phyloP scores from a whole-genome alignment of 306 rosid genomes.

The Fragaria vesca region DNA sequence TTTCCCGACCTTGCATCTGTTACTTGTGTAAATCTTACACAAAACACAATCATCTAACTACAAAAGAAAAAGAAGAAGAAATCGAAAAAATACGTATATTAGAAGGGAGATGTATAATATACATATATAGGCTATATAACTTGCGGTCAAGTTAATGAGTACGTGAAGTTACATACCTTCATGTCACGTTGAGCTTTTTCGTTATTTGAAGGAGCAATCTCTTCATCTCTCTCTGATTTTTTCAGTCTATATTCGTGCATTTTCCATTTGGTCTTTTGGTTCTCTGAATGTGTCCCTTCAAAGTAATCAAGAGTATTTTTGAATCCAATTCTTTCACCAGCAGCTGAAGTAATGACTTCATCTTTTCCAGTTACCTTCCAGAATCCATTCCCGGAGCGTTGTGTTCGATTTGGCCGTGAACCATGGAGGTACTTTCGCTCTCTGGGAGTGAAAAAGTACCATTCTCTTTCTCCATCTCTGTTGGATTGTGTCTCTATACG shows the following conservation, averaged over 20 bases:
- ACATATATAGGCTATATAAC: no score
- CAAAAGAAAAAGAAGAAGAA: neutral
- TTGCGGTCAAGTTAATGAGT: no score
- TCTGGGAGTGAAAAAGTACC: constrained; percentile 19
- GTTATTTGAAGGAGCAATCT: neutral
- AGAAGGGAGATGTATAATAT: neutral
- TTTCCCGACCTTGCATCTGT: neutral
- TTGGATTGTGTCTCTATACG: neutral
- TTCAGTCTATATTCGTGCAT: neutral
- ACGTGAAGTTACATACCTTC: neutral
- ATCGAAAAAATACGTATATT: neutral
- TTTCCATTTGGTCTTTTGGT: neutral
- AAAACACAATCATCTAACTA: constrained; percentile 8
- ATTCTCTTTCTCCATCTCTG: constrained; percentile 1
- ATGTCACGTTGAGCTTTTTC: neutral
- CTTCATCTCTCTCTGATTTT: neutral
- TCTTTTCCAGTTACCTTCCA: constrained; percentile 20
- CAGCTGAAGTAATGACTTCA: neutral
- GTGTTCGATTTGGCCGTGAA: constrained; percentile 2
- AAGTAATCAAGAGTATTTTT: constrained; percentile 6
- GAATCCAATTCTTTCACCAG: neutral
- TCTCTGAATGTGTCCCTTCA: neutral
- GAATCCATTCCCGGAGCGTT: neutral
- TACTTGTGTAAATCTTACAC: neutral
- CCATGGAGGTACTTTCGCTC: constrained; percentile 6